Conservation (phyloP, 2,329 filamentous ascomycete species). For the Rhinocladiella mackenziei region DNA sequence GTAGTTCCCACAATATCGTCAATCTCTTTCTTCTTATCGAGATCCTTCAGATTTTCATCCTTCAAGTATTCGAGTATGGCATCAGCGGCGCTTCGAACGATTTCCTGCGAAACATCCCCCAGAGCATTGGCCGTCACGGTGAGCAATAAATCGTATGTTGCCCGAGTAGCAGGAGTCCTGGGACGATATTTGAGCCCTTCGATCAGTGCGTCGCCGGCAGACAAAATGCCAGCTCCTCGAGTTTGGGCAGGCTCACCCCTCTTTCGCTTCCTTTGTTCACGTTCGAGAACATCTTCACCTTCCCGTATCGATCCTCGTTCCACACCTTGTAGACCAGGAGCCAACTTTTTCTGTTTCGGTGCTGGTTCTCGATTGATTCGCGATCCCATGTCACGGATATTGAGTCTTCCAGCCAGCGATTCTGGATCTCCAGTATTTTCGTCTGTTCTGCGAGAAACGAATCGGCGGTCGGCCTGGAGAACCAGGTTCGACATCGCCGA, state of each 20-base stretch:
- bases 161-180: slow-evolving; percentile 82
- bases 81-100: slow-evolving; percentile 90
- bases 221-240: slow-evolving; percentile 72
- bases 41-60: slow-evolving; percentile 91
- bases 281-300: slow-evolving; percentile 75
- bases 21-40: slow-evolving; percentile 96
- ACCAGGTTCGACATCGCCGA: slow-evolving; percentile 99
- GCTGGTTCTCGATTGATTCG: slow-evolving; percentile 73
- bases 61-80: slow-evolving; percentile 87
- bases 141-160: slow-evolving; percentile 89
- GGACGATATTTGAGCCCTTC: slow-evolving; percentile 91
- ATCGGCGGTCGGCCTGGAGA: slow-evolving; percentile 97
- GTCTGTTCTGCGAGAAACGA: slow-evolving; percentile 85
- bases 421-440: slow-evolving; percentile 96
- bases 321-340: slow-evolving; percentile 62
- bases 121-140: slow-evolving; percentile 84
- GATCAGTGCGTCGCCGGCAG: slow-evolving; percentile 77
- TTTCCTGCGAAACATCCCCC: slow-evolving; percentile 87
- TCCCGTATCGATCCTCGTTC: slow-evolving; percentile 73
- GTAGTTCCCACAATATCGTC: slow-evolving; percentile 86
- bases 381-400: slow-evolving; percentile 90
- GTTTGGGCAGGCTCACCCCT: slow-evolving; percentile 66
- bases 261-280: slow-evolving; percentile 83
- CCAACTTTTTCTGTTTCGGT: slow-evolving; percentile 73
- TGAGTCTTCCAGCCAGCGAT: slow-evolving; percentile 89